Percentiles rank a stretch among this genome's conserved stretches.
These are phyloP conservation scores for Jaenimonas drosophilae DNA, from an alignment of 208 protist species.

Conservation along the genomic window DNA sequence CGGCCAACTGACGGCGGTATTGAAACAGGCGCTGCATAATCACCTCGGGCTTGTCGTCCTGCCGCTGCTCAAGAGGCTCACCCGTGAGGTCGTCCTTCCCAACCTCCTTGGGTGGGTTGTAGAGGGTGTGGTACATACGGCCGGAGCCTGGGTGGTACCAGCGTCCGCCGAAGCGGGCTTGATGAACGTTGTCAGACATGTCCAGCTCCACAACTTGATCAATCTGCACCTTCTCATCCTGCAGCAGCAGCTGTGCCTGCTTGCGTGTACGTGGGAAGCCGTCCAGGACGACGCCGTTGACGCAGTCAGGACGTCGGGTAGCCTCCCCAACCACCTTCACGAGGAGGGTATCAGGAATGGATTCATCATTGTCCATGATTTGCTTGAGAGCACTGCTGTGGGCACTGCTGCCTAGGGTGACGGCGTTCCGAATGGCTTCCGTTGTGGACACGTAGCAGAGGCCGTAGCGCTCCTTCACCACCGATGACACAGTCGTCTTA, in stretches of 20 bases:
- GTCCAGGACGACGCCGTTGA: slow-evolving; percentile 87
- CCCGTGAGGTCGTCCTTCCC: slow-evolving; percentile 89
- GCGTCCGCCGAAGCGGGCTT: slow-evolving; percentile 65
- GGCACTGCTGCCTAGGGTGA: slow-evolving; percentile 42
- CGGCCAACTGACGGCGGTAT: slow-evolving; percentile 62
- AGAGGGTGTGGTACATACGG: slow-evolving; percentile 88
- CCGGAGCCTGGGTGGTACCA: slow-evolving; percentile 82
- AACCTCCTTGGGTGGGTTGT: slow-evolving; percentile 79
- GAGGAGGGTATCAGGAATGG: slow-evolving; percentile 53
- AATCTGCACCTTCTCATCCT: slow-evolving; percentile 31
- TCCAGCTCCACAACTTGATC: slow-evolving; percentile 64
- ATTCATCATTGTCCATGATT: slow-evolving; percentile 48
- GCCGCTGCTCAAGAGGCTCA: slow-evolving; percentile 77
- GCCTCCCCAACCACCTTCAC: slow-evolving; percentile 61
- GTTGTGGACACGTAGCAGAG: slow-evolving; percentile 69
- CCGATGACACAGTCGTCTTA: slow-evolving; percentile 67
- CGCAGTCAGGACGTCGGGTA: slow-evolving; percentile 66
- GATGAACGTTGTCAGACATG: slow-evolving; percentile 58
- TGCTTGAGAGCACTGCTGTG: slow-evolving; percentile 43
- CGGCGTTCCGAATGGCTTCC: slow-evolving; percentile 59
- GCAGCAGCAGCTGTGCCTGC: slow-evolving; percentile 59
- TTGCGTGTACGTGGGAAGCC: slow-evolving; percentile 68
- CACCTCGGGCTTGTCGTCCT: slow-evolving; percentile 85
- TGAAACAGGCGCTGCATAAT: slow-evolving; percentile 67
- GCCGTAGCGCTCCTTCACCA: slow-evolving; percentile 78